Base-by-base conservation (phyloP, 805 yeast genomes). In the Spathaspora girioi region DNA sequence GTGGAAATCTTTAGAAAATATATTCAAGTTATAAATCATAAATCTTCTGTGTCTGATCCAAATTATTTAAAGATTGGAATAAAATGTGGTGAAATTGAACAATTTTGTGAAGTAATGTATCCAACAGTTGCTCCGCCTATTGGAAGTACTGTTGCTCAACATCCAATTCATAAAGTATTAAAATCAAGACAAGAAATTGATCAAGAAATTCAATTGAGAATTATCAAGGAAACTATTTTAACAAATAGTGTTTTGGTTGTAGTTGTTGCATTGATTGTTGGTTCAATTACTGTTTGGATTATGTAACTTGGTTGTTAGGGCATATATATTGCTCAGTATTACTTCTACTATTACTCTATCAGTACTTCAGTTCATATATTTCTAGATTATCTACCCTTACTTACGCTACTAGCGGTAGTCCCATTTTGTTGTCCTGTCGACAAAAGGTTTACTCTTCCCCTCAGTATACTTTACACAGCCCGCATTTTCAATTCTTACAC, bases 41-140 rank as follows among this genome's bases (percentile, higher is more conserved):
- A 86, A 68, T 82, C 93, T 46, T 78, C 81, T 12, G 94, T 92
- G 31, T 71, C 77, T 38, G 98, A 93, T 72, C 96, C 96, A 55
- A 87, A 87, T 71, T 93, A 89, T 69, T 75, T 92, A 62, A 80
- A 83, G 54, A 81, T 94, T 58, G 96, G 96, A 60, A 82, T 89
- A 57, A 81, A 82, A 56, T 87, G 96, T 67, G 97, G 94, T 49
- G 87, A 88, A 68, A 82, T 94, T 56, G 96, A 90, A 63, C 96
- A 89, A 72, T 87, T 82, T 68, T 84, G 93, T 61, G 97, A 93
- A 65, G 75, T 76, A 47, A 76, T 87, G 79, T 83, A 83, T 65
- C 94, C 92, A 56, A 59, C 67, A 35, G 62, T 67, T 32, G 67
- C 67, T 12, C 75, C 85, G 50, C 92, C 92, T 43, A 49, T 54